Evolutionary conservation across 202 grass and related monocot species (phyloP).

Genomic region (Miscanthus sacchariflorus): DNA sequence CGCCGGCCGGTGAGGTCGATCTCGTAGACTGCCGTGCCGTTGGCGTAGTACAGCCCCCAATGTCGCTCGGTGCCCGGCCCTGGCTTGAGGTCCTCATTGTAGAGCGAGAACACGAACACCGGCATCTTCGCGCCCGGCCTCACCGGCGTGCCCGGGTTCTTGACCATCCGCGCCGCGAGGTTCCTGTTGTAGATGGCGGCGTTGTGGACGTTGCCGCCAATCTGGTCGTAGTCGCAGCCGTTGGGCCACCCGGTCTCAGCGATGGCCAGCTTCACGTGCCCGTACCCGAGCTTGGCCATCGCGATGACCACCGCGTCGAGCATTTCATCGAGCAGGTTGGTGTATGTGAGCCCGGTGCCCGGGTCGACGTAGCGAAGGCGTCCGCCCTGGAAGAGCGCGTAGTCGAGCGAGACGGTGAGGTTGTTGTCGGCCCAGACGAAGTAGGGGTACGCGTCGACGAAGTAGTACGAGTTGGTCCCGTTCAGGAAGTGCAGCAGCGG

Average conservation of each 20-base stretch:
- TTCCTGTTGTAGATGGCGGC: slow-evolving; percentile 78
- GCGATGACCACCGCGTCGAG: slow-evolving; percentile 73
- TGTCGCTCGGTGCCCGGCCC: slow-evolving; percentile 78
- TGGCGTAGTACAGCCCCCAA: slow-evolving; percentile 81
- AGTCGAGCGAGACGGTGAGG: slow-evolving; percentile 61
- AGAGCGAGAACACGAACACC: slow-evolving; percentile 88
- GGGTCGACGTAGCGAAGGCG: slow-evolving; percentile 61
- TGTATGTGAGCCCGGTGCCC: slow-evolving; percentile 61
- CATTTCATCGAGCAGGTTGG: slow-evolving; percentile 94
- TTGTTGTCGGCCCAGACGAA: slow-evolving; percentile 68
- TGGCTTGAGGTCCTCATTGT: slow-evolving; percentile 82
- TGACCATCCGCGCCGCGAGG: slow-evolving; percentile 56
- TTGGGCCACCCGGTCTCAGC: slow-evolving; percentile 94
- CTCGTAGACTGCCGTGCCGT: slow-evolving; percentile 54
- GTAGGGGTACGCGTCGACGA: slow-evolving; percentile 89
- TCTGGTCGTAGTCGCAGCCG: slow-evolving; percentile 68
- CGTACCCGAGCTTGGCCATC: slow-evolving; percentile 73
- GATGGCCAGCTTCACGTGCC: slow-evolving; percentile 65
- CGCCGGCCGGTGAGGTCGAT: slow-evolving; percentile 70
- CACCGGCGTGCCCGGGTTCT: slow-evolving; percentile 62
- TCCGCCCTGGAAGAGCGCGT: slow-evolving; percentile 58
- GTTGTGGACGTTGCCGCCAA: slow-evolving; percentile 64
- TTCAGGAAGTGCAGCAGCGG: slow-evolving; percentile 69
- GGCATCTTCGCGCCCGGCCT: slow-evolving; percentile 64
- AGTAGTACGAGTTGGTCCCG: slow-evolving; percentile 86